Evolutionary conservation across 2,329 filamentous ascomycete species (phyloP), one percentile per base, ranked within the genome.

Genomic region (Colletotrichum limetticola): DNA sequence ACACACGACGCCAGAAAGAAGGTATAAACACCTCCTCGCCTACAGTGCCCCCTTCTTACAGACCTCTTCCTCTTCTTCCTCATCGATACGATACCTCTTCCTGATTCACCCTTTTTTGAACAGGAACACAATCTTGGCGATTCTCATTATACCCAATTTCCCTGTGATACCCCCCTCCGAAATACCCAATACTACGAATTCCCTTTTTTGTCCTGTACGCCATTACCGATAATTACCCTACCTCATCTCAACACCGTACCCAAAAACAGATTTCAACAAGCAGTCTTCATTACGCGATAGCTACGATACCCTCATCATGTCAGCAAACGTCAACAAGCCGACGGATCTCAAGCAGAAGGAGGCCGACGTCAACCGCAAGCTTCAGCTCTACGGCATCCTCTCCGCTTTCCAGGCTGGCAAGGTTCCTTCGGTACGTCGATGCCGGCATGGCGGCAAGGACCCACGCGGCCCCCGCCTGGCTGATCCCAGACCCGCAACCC

Each of bases 381-480:
- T 99, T 64, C 95, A 98, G 84, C 85, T 98, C 49, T 99, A 97
- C 80, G 97, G 96, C 79, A 98, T 98, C 83, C 90, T 92, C 84
- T 85, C 82, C 87, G 96, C 95, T 65, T 98, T 98, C 83, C 88
- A 93, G 80, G 90, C 91, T 77, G 95, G 95, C 86, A 98, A 98
- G 83, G 92, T 95, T 58, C 96, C 96, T 75, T 97, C 95, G 79
- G 91, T 95, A 90, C 81, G 91, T 86, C 62, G 24, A 49, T 68
- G 59, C 63, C 58, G 55, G 60, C 42, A 72, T 68, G 59, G 66
- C 58, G 56, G 16, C 58, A 22, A 22, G 49, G 24, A 30, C 57
- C 59, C 42, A 37, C 56, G 37, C 49, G 46, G 46, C 16, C 59
- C 32, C 59, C 22, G 14, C 60, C 37, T 5, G 9, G 37, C 22